phyloP scores from a whole-genome alignment of 2,329 filamentous ascomycete species.

The Aureobasidium musti region DNA sequence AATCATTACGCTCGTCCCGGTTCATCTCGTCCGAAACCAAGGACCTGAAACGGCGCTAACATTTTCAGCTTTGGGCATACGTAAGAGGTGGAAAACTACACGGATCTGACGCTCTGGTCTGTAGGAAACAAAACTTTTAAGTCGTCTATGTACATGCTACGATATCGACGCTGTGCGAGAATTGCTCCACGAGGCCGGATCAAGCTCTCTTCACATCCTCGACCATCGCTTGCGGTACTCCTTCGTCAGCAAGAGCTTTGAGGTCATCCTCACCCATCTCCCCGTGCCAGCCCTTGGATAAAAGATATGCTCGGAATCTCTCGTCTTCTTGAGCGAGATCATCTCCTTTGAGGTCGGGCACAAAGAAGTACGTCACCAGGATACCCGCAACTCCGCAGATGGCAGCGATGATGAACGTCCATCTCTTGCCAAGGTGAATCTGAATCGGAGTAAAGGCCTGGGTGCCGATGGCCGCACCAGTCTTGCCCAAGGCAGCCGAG shows the following conservation, averaged over 20 bases:
- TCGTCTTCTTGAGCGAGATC: conserved; percentile 50
- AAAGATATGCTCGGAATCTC: conserved; percentile 49
- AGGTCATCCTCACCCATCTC: conserved; percentile 50
- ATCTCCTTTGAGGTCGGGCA: conserved; percentile 51
- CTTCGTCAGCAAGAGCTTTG: conserved; percentile 40
- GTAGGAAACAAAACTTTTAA: background rate
- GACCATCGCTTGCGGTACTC: background rate
- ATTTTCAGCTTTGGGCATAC: too few relatives aligned
- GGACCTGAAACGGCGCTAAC: too few relatives aligned
- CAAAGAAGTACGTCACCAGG: conserved; percentile 52
- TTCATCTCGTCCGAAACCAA: too few relatives aligned
- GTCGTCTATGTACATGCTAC: too few relatives aligned
- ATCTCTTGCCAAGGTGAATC: conserved; percentile 50
- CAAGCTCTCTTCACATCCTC: background rate
- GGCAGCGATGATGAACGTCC: conserved; percentile 57
- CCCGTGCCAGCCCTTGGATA: conserved; percentile 51
- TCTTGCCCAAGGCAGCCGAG: conserved; percentile 55
- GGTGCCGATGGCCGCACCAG: conserved; percentile 55
- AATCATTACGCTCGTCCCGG: too few relatives aligned
- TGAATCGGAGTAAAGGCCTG: conserved; percentile 51
- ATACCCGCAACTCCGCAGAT: conserved; percentile 54
- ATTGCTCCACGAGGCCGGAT: background rate
- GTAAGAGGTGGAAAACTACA: background rate
- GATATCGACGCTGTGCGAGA: too few relatives aligned
- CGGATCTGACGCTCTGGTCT: too few relatives aligned